phyloP scores from a whole-genome alignment of 306 rosid species.

The Pyrus pyrifolia region DNA sequence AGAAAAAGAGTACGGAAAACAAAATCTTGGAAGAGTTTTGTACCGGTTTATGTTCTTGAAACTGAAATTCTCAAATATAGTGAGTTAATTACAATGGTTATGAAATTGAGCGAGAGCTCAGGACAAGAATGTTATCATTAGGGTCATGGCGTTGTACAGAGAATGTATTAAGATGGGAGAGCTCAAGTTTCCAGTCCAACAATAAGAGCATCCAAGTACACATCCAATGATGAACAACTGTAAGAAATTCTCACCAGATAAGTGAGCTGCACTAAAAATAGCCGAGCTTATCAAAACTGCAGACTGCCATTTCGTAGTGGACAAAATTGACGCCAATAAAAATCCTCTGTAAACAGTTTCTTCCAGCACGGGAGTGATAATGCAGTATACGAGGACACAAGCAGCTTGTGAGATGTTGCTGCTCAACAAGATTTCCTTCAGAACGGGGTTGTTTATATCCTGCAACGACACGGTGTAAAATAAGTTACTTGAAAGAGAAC shows the following conservation, averaged over 20 bases:
- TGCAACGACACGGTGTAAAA: conserved; percentile 20
- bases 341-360: conserved; percentile 77
- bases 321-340: conserved; percentile 53
- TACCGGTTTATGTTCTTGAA: background rate
- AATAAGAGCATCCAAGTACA: conserved; percentile 66
- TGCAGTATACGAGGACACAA: conserved; percentile 51
- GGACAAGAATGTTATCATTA: conserved; percentile 37
- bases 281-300: conserved; percentile 60
- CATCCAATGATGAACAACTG: conserved; percentile 70
- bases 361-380: conserved; percentile 64
- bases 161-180: conserved; percentile 65
- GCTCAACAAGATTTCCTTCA: conserved; percentile 54
- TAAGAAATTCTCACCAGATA: conserved; percentile 57
- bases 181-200: conserved; percentile 67
- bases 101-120: conserved; percentile 1
- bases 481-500: background rate
- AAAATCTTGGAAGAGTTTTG: background rate
- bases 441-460: conserved; percentile 49
- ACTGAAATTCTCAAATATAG: background rate
- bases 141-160: conserved; percentile 64
- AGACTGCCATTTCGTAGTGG: conserved; percentile 62
- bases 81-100: background rate
- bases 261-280: conserved; percentile 68
- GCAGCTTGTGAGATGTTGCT: conserved; percentile 48
- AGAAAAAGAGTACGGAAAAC: background rate